Evolutionary conservation across 2,329 filamentous ascomycete genomes (phyloP).

Genomic region (Aspergillus fructus): DNA sequence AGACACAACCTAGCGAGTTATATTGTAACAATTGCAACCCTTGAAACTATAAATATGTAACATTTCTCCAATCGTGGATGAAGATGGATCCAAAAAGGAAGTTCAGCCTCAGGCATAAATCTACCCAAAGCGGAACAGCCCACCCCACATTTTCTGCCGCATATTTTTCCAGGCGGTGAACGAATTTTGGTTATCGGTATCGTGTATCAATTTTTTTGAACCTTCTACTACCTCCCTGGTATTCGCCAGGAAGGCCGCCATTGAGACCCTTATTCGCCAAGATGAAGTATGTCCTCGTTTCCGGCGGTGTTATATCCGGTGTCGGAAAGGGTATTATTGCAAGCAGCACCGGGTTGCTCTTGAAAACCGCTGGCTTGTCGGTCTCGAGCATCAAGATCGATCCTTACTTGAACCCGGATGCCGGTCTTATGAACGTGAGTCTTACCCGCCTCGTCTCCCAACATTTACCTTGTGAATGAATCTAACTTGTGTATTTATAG

Average conservation of each 20-base stretch:
- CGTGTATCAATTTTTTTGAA: slow-evolving; percentile 11
- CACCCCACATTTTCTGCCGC: neutral
- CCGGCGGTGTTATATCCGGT: slow-evolving; percentile 62
- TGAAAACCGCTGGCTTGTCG: slow-evolving; percentile 29
- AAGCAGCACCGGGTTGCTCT: slow-evolving; percentile 42
- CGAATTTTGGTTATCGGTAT: slow-evolving; percentile 7
- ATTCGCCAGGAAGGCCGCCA: slow-evolving; percentile 12
- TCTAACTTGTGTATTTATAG: neutral
- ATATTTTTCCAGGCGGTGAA: slow-evolving; percentile 5
- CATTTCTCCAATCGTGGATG: too few relatives aligned
- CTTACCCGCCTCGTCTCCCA: slow-evolving; percentile 9
- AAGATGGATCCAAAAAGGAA: neutral
- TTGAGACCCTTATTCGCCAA: slow-evolving; percentile 30
- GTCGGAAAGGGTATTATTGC: slow-evolving; percentile 66
- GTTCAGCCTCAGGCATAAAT: neutral
- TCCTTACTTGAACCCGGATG: slow-evolving; percentile 74
- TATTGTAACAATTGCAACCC: too few relatives aligned
- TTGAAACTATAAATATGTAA: too few relatives aligned
- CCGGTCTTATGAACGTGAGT: slow-evolving; percentile 69
- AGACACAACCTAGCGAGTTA: too few relatives aligned
- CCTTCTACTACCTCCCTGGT: slow-evolving; percentile 11
- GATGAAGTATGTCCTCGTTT: slow-evolving; percentile 82
- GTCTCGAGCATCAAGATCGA: slow-evolving; percentile 47
- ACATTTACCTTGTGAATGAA: slow-evolving; percentile 16
- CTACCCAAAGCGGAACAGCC: neutral